phyloP scores from a whole-genome alignment of 768 basidiomycete genomes.

The Termitomyces sp. region DNA sequence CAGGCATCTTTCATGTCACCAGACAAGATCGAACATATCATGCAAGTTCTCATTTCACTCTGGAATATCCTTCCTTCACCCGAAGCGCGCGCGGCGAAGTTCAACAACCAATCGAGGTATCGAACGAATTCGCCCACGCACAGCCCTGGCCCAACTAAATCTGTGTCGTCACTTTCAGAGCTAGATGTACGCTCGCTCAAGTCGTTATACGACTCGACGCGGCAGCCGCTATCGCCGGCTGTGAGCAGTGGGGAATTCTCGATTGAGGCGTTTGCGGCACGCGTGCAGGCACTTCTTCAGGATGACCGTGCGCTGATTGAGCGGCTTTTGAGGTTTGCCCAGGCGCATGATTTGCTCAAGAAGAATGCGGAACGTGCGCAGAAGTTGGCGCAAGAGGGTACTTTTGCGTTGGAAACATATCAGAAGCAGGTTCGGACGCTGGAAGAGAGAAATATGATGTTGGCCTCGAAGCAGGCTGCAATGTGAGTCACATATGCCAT shows the following conservation, averaged over 20 bases:
- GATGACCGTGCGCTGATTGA: conserved; percentile 86
- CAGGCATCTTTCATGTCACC: conserved; percentile 10
- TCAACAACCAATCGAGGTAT: conserved; percentile 38
- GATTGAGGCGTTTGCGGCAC: conserved; percentile 67
- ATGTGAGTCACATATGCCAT: conserved; percentile 38
- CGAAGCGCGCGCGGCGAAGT: conserved; percentile 69
- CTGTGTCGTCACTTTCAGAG: conserved; percentile 60
- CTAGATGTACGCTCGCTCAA: conserved; percentile 87
- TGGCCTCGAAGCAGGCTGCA: conserved; percentile 45
- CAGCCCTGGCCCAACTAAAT: conserved; percentile 7
- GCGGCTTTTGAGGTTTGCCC: conserved; percentile 76
- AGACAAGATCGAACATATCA: conserved; percentile 45
- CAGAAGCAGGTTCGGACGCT: conserved; percentile 81
- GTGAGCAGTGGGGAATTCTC: conserved; percentile 43
- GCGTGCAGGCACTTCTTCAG: conserved; percentile 74
- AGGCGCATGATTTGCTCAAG: conserved; percentile 87
- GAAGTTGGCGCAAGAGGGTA: conserved; percentile 83
- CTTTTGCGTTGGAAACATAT: conserved; percentile 76
- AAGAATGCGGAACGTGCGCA: conserved; percentile 89
- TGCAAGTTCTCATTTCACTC: conserved; percentile 60
- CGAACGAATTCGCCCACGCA: conserved; percentile 37
- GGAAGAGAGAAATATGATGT: conserved; percentile 62
- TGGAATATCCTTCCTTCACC: conserved; percentile 84
- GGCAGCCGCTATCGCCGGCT: conserved; percentile 20
- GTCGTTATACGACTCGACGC: conserved; percentile 55